These are phyloP conservation scores for Aspergillus terreus DNA, from an alignment of 2,329 filamentous ascomycete species.

Conservation along the genomic window DNA sequence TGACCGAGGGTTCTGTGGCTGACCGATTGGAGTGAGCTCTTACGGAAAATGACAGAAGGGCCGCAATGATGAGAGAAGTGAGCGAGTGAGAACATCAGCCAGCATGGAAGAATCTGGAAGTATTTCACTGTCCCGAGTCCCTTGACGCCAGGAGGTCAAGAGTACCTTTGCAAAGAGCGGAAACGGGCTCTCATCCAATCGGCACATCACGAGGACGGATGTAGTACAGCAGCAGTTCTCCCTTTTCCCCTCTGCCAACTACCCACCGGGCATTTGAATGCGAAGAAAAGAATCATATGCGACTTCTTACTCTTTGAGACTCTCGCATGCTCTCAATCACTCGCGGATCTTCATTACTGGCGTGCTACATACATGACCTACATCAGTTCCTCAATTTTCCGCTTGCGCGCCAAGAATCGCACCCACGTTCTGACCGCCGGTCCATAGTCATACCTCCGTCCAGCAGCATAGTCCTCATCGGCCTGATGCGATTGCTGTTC, in stretches of 20 bases:
- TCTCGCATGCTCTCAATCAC: too few species aligned
- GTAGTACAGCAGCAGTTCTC: too few species aligned
- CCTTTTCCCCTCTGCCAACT: not conserved
- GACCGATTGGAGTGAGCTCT: too few species aligned
- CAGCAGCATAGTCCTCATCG: slow-evolving; percentile 40
- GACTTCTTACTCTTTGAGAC: too few species aligned
- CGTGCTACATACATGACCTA: not conserved
- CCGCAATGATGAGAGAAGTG: too few species aligned
- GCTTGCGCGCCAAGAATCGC: slow-evolving; percentile 64
- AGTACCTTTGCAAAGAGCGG: not conserved
- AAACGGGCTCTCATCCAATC: slow-evolving; percentile 15
- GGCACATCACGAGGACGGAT: slow-evolving; percentile 13
- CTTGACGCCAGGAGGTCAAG: not conserved
- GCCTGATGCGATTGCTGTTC: slow-evolving; percentile 35
- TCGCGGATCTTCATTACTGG: too few species aligned
- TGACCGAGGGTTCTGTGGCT: too few species aligned
- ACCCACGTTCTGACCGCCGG: slow-evolving; percentile 68
- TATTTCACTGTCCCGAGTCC: not conserved
- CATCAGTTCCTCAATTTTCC: slow-evolving; percentile 46
- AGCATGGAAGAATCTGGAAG: too few species aligned
- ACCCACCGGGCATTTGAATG: not conserved
- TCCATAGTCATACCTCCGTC: slow-evolving; percentile 60
- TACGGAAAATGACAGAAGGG: too few species aligned
- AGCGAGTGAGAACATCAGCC: too few species aligned
- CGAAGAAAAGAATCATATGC: too few species aligned